Conservation (phyloP, 2,329 filamentous ascomycete genomes). For the Teratosphaeria viscida region DNA sequence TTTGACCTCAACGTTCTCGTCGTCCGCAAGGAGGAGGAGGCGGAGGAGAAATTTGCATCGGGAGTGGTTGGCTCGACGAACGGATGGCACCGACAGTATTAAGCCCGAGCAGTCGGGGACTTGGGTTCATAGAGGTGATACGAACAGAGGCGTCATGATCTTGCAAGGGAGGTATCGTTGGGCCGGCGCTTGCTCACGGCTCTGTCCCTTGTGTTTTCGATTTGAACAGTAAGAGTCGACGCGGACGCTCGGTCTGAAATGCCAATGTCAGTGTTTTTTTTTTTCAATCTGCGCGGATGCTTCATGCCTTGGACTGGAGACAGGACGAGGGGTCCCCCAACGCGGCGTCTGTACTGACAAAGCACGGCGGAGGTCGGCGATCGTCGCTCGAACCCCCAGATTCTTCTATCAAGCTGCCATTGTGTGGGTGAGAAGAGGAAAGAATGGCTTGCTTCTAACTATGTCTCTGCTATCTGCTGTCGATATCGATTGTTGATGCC, state of each 20-base stretch:
- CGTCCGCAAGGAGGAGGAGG: not conserved
- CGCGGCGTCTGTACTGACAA: no score
- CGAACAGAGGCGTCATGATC: not conserved
- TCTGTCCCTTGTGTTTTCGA: no score
- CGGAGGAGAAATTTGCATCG: not conserved
- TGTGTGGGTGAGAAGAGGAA: not conserved
- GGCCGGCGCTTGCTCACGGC: no score
- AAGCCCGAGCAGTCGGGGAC: not conserved
- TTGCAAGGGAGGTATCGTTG: no score
- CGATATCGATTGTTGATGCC: not conserved
- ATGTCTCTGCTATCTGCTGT: not conserved
- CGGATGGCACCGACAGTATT: not conserved
- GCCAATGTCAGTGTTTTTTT: no score
- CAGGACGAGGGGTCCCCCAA: no score
- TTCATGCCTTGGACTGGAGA: not conserved
- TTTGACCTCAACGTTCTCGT: not conserved
- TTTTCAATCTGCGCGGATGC: no score
- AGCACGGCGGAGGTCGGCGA: not conserved
- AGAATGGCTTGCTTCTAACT: not conserved
- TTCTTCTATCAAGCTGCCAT: not conserved
- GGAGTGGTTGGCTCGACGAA: not conserved
- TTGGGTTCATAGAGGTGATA: not conserved
- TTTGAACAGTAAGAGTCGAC: no score
- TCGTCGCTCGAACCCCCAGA: not conserved
- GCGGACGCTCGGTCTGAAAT: no score